Evolutionary conservation across 768 basidiomycete genomes (phyloP).

Genomic region (Leccinum subtestaceum): DNA sequence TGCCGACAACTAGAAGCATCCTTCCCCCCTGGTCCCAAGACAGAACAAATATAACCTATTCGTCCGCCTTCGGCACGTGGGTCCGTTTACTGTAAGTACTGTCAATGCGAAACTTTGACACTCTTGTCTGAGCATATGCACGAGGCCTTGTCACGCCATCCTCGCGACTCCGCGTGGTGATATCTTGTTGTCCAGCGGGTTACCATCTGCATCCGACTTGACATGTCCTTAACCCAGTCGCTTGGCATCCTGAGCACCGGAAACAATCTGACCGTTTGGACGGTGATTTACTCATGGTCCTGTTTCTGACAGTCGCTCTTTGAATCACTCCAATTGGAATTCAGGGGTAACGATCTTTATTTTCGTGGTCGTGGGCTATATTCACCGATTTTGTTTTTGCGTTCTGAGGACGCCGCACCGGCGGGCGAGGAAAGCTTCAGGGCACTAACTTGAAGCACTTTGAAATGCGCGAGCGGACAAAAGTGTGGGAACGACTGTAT

Average conservation of each 20-base stretch:
- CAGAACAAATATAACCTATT: not conserved
- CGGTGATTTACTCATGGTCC: not conserved
- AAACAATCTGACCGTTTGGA: not conserved
- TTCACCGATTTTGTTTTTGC: not conserved
- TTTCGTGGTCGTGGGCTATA: no score
- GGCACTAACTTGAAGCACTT: not conserved
- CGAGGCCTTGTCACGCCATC: slow-evolving; percentile 11
- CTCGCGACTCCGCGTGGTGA: slow-evolving; percentile 13
- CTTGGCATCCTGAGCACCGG: not conserved
- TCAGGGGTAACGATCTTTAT: not conserved
- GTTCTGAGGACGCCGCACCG: not conserved
- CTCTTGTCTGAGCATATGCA: slow-evolving; percentile 8
- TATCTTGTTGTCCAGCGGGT: slow-evolving; percentile 4
- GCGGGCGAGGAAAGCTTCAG: no score
- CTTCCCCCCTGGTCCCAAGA: not conserved
- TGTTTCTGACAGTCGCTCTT: not conserved
- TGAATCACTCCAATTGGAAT: not conserved
- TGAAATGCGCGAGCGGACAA: not conserved
- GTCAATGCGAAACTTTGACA: not conserved
- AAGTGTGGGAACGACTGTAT: no score
- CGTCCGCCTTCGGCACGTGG: not conserved
- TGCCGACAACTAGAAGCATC: not conserved
- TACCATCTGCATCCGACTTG: not conserved
- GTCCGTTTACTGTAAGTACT: slow-evolving; percentile 1
- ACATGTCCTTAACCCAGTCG: not conserved